Conservation (phyloP, 495 filamentous ascomycete species). For the Penicillium mononematosum region DNA sequence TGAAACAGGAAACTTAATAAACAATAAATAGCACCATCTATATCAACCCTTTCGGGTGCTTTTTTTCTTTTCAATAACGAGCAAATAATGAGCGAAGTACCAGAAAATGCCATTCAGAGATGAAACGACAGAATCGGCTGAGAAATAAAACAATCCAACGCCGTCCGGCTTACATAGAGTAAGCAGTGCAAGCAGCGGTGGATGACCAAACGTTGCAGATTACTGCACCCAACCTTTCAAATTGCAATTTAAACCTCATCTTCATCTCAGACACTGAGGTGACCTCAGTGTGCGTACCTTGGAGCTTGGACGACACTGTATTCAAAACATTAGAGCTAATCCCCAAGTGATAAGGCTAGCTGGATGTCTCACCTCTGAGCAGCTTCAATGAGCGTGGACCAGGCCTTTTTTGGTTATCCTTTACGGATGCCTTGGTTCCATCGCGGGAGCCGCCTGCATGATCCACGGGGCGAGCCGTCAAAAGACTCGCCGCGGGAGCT, state of each 20-base stretch:
- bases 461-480: conserved; percentile 57
- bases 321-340: background rate
- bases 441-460: conserved; percentile 38
- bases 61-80: conserved; percentile 23
- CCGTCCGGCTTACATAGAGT: conserved; percentile 24
- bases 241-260: conserved; percentile 35
- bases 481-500: conserved; percentile 59
- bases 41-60: conserved; percentile 14
- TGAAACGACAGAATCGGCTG: conserved; percentile 15
- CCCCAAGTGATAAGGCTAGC: background rate
- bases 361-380: conserved; percentile 37
- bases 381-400: conserved; percentile 38
- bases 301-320: conserved; percentile 50
- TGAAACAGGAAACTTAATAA: conserved; percentile 7
- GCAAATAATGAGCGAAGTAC: conserved; percentile 22
- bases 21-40: conserved; percentile 6
- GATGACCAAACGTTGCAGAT: conserved; percentile 28
- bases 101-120: conserved; percentile 15
- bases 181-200: conserved; percentile 24
- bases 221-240: conserved; percentile 36
- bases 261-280: conserved; percentile 31
- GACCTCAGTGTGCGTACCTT: conserved; percentile 32
- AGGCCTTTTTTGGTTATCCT: conserved; percentile 30
- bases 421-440: conserved; percentile 37
- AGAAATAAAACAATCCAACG: conserved; percentile 25